phyloP scores from a whole-genome alignment of 257 asterid genomes.

The Mentha longifolia region DNA sequence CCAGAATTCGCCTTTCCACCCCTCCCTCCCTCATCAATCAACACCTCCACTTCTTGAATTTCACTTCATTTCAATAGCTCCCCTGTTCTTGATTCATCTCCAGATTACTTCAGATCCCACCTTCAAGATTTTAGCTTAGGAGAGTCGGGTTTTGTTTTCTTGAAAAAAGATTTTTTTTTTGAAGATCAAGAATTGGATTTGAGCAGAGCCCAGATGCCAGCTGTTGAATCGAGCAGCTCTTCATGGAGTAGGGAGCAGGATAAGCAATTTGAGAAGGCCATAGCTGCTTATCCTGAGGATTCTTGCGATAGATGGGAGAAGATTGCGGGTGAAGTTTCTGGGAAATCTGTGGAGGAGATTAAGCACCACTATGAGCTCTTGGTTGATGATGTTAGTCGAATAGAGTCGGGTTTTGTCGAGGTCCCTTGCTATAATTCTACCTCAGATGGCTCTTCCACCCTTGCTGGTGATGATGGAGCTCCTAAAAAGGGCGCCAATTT shows the following conservation, averaged over 20 bases:
- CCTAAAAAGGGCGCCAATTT: conserved; percentile 51
- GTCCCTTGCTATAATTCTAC: conserved; percentile 65
- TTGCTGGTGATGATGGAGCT: conserved; percentile 57
- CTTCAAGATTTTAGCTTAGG: conserved; percentile 31
- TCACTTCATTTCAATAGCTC: conserved; percentile 1
- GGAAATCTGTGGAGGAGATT: conserved; percentile 77
- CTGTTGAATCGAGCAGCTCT: conserved; percentile 60
- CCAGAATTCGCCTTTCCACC: conserved; percentile 30
- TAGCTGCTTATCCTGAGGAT: conserved; percentile 74
- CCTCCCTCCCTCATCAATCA: conserved; percentile 50
- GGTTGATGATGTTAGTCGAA: conserved; percentile 72
- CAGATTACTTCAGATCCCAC: conserved; percentile 36
- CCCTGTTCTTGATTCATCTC: background rate
- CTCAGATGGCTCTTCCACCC: conserved; percentile 54
- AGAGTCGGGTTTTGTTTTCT: background rate
- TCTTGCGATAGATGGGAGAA: conserved; percentile 78
- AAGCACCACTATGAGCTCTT: conserved; percentile 74
- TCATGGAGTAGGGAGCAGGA: conserved; percentile 89
- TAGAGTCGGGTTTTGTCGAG: conserved; percentile 78
- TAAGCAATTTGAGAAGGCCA: conserved; percentile 76
- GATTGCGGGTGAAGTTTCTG: conserved; percentile 77
- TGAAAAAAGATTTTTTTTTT: background rate
- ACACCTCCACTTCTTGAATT: conserved; percentile 44
- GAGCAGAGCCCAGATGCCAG: conserved; percentile 52
- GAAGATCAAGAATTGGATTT: conserved; percentile 30